phyloP scores from a whole-genome alignment of 2,329 filamentous ascomycete genomes.

The Aspergillus pseudotamarii region DNA sequence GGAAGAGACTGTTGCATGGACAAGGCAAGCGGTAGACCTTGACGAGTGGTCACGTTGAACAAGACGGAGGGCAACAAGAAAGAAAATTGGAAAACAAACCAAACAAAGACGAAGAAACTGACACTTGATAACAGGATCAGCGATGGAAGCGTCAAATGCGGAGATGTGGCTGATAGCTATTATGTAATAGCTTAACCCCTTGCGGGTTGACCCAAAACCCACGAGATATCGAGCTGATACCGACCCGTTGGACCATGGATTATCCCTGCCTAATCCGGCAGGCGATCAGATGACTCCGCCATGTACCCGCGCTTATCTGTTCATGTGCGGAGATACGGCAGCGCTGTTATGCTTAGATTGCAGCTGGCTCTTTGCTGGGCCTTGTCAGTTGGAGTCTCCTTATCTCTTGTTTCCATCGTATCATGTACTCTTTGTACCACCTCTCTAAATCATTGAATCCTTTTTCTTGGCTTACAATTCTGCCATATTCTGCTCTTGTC shows the following conservation, averaged over 20 bases:
- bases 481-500: not conserved
- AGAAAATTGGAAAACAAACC: not conserved
- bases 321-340: not conserved
- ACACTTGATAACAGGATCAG: not conserved
- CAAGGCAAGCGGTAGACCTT: constrained; percentile 25
- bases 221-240: not conserved
- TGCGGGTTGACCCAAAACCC: no score
- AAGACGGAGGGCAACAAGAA: not conserved
- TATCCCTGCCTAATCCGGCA: not conserved
- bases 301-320: not conserved
- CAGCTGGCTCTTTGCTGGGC: not conserved
- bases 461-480: not conserved
- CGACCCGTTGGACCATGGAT: not conserved
- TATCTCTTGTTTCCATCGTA: not conserved
- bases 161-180: not conserved
- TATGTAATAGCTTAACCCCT: not conserved
- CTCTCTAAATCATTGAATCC: not conserved
- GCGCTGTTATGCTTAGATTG: not conserved
- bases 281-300: not conserved
- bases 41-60: constrained; percentile 12
- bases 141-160: not conserved
- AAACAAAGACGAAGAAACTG: not conserved
- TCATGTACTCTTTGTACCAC: not conserved
- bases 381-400: not conserved
- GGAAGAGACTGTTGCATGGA: constrained; percentile 33